Evolutionary conservation across 768 basidiomycete species (phyloP).

Genomic region (Chalciporus piperatus): DNA sequence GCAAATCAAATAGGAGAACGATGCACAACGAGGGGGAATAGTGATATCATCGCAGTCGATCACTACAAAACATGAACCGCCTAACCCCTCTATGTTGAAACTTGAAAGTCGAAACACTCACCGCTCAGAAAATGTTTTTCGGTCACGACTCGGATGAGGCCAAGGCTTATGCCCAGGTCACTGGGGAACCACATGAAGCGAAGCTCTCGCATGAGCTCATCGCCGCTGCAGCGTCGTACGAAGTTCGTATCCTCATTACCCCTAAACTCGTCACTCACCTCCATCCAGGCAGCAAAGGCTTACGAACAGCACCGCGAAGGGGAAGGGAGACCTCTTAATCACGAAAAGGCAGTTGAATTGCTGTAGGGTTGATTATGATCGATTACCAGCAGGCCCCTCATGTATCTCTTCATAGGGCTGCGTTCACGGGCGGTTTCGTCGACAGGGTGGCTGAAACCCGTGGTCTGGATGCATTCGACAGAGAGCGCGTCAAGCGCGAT

Average conservation of each 20-base stretch:
- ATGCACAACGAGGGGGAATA: not conserved
- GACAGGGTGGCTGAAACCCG: constrained; percentile 26
- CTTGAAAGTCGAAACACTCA: constrained; percentile 3
- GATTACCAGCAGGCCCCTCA: not conserved
- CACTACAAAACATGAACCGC: not conserved
- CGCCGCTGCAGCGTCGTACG: constrained; percentile 29
- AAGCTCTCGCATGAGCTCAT: constrained; percentile 27
- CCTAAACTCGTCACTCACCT: not conserved
- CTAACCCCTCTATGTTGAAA: not conserved
- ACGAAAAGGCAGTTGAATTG: constrained; percentile 21
- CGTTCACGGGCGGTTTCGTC: constrained; percentile 22
- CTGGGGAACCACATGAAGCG: constrained; percentile 12
- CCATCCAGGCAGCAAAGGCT: constrained; percentile 26
- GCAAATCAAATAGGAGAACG: not conserved
- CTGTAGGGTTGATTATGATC: constrained; percentile 16
- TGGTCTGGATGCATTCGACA: constrained; percentile 21
- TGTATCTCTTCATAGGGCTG: constrained; percentile 17
- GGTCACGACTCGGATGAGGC: constrained; percentile 24
- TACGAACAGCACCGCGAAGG: constrained; percentile 22
- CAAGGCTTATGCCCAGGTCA: constrained; percentile 20
- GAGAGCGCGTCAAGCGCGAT: constrained; percentile 16
- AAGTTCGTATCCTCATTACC: constrained; percentile 2
- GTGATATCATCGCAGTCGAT: not conserved
- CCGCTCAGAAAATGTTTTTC: constrained; percentile 23
- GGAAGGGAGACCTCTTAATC: constrained; percentile 23